A percentile compares a stretch with the other conserved stretches of the same genome.
phyloP scores from a whole-genome alignment of 306 rosid species.

The Pterocarpus macrocarpus region DNA sequence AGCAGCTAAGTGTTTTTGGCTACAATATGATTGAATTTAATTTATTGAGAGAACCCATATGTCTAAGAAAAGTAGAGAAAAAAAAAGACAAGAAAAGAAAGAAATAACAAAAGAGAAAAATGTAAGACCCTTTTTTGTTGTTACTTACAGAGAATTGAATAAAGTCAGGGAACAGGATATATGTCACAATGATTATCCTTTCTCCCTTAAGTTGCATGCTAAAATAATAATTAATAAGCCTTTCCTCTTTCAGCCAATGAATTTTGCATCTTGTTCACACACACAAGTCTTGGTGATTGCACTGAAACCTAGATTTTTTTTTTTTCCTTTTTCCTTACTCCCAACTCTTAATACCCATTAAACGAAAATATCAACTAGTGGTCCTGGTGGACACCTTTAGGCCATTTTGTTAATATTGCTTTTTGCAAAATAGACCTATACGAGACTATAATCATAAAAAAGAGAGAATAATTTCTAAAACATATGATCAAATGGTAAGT shows the following conservation, averaged over 20 bases:
- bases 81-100: neutral
- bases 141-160: conserved; percentile 43
- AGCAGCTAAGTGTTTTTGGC: conserved; percentile 43
- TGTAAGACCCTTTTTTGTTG: conserved; percentile 42
- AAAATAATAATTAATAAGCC: conserved; percentile 59
- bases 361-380: conserved; percentile 45
- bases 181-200: conserved; percentile 51
- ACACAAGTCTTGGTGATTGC: conserved; percentile 52
- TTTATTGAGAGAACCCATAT: conserved; percentile 50
- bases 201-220: conserved; percentile 65
- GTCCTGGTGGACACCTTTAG: conserved; percentile 45
- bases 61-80: conserved; percentile 41
- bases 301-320: conserved; percentile 53
- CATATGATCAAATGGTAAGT: conserved; percentile 27
- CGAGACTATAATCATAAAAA: neutral
- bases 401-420: conserved; percentile 35
- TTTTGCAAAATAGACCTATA: conserved; percentile 15
- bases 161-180: conserved; percentile 50
- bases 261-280: conserved; percentile 60
- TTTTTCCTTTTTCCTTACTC: neutral
- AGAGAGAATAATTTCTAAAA: conserved; percentile 11
- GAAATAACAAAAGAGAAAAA: conserved; percentile 30
- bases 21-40: conserved; percentile 38
- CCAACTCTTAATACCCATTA: conserved; percentile 27
- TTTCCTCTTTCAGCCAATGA: conserved; percentile 55